A percentile compares a stretch with the other conserved stretches of the same genome.
Evolutionary conservation across 2,329 filamentous ascomycete genomes (phyloP).

Genomic region (Rachicladosporium sp.): DNA sequence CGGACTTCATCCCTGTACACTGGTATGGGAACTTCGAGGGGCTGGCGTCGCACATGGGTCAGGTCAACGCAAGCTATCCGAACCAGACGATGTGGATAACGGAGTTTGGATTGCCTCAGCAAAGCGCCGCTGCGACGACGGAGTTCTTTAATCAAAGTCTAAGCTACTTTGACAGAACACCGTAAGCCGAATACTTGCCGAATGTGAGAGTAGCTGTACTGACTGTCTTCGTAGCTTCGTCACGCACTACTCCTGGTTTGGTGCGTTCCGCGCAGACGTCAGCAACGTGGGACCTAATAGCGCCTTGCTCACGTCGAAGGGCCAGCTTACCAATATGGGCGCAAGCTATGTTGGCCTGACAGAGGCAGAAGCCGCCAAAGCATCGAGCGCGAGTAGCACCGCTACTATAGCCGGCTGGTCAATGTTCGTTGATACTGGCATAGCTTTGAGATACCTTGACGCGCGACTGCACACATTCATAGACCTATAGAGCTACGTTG

Average conservation of each 20-base stretch:
- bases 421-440: slow-evolving; percentile 7
- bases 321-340: slow-evolving; percentile 62
- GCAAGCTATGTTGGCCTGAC: slow-evolving; percentile 58
- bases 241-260: slow-evolving; percentile 62
- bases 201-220: background rate
- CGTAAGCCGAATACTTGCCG: slow-evolving; percentile 24
- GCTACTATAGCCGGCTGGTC: slow-evolving; percentile 19
- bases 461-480: too few relatives aligned
- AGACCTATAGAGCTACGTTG: too few relatives aligned
- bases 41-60: slow-evolving; percentile 53
- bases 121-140: slow-evolving; percentile 46
- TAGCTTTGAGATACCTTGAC: too few relatives aligned
- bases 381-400: slow-evolving; percentile 18
- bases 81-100: slow-evolving; percentile 61
- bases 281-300: slow-evolving; percentile 66
- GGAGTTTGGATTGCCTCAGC: slow-evolving; percentile 54
- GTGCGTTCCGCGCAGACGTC: slow-evolving; percentile 54
- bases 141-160: slow-evolving; percentile 55
- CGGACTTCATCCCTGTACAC: slow-evolving; percentile 41
- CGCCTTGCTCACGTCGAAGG: slow-evolving; percentile 55
- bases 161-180: slow-evolving; percentile 53
- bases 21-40: slow-evolving; percentile 56
- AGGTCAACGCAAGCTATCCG: slow-evolving; percentile 37
- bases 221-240: slow-evolving; percentile 33
- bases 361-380: slow-evolving; percentile 24